Evolutionary conservation across 495 filamentous ascomycete species (phyloP), one percentile per base, ranked within the genome.

Genomic region (Stereocaulon alpinum): DNA sequence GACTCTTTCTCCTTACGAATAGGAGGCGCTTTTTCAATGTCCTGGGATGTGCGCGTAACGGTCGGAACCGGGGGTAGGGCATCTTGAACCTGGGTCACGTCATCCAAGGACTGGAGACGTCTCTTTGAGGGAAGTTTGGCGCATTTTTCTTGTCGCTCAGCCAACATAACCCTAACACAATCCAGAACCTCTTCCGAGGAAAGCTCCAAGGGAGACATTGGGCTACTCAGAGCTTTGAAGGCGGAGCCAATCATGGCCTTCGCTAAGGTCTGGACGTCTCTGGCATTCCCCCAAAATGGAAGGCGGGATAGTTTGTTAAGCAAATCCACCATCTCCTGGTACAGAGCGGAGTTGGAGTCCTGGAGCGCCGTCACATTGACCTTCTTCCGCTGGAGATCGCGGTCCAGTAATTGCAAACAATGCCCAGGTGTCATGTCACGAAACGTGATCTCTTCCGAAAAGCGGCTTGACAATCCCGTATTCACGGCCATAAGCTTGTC

Each of bases 271-370:
- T 81, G 69, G 0, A 90, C 74, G 51, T 88, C 86, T 9, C 85
- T 69, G 0, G 82, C 86, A 63, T 85, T 90, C 2, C 76, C 86
- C 85, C 85, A 90, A 12, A 72, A 74, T n/a, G 72, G 57, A 2
- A 77, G 75, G 4, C 61, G 54, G 0, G 76, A 60, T 2, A 86
- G 68, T 0, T 45, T 60, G 0, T 65, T 40, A 51, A 87, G 77
- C 0, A 65, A 60, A 2, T 64, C 40, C 1, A 72, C 17, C 40
- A 81, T 44, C 0, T 50, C 4, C n/a, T 63, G 4, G 34, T 43
- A 40, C 1, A 56, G 0, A 4, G 17, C 3, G 40, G 37, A 42
- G 0, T 44, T 17, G n/a, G 53, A 12, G 2, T 59, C 40, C n/a
- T 15, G 41, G n/a, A 50, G 20, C 2, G 37, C 4, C 11, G 47